Evolutionary conservation across 2,329 filamentous ascomycete genomes (phyloP), one percentile per base, ranked within the genome.

Genomic region (Calcarisporium arbuscula): DNA sequence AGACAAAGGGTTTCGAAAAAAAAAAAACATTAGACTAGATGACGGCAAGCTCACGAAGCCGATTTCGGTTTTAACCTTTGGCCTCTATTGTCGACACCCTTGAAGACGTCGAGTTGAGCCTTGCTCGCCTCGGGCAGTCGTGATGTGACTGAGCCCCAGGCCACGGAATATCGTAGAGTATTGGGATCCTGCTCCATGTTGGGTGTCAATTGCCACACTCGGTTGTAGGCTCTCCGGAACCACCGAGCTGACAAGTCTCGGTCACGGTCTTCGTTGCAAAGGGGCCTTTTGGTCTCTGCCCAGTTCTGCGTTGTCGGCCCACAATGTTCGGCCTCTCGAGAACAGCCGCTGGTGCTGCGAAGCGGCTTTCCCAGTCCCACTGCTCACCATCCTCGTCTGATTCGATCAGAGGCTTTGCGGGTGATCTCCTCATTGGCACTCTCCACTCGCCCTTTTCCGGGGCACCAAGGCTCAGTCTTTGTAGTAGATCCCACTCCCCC

Each of bases 401-500:
- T 7, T 11, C 11, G 7, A n/a, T 11, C 11, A 42, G 6, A 4
- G 36, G 30, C 10, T 29, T 46, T 19, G 48, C 50, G 29, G 42
- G 34, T 15, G 40, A 36, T n/a, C 57, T 49, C 30, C 57, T 46
- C 15, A 43, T 16, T 11, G 67, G 65, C 2, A 67, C 43, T 14
- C 38, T 46, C 56, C 64, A 68, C 20, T 62, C 53, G 4, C 42
- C 39, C 15, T 40, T 32, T 30, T 48, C 46, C 8, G 62, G 62
- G 18, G 55, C 54, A 2, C 68, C 74, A 7, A 47, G 42, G 4
- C 62, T 62, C 22, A 81, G 45, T 17, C 55, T 53, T n/a, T 54
- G 54, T n/a, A 81, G 53, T 11, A 65, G 49, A 11, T 78, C 62
- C 74, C 74, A 81, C 47, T 80, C 73, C 14, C 60, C 57, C 19